phyloP scores from a whole-genome alignment of 805 yeast genomes.

The Lipomyces kockii region DNA sequence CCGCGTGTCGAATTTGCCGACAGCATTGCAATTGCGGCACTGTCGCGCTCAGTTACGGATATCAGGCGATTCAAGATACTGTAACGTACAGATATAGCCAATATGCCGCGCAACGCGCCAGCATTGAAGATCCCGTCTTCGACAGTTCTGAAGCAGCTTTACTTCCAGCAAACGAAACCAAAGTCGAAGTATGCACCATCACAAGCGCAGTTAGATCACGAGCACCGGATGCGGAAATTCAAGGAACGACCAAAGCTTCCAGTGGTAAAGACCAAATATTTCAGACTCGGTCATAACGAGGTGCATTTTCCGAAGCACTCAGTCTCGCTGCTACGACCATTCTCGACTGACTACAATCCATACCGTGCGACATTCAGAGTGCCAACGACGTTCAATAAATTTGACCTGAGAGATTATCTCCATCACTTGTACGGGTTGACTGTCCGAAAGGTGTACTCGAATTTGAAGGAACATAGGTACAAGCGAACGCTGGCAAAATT shows the following conservation, averaged over 20 bases:
- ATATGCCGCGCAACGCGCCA: constrained; percentile 17
- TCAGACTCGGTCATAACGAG: constrained; percentile 75
- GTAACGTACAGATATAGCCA: not conserved
- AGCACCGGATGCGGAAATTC: constrained; percentile 15
- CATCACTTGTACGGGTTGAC: constrained; percentile 88
- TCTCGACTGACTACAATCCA: constrained; percentile 52
- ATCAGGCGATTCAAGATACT: not conserved
- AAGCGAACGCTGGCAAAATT: constrained; percentile 74
- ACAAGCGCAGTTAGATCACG: constrained; percentile 21
- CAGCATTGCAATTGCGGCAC: not conserved
- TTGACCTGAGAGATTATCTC: constrained; percentile 91
- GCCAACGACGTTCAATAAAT: constrained; percentile 89
- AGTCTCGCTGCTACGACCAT: constrained; percentile 78
- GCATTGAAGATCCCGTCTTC: constrained; percentile 24
- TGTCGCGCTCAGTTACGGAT: not conserved
- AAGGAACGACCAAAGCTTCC: constrained; percentile 17
- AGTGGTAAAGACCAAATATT: constrained; percentile 48
- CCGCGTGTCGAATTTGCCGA: not conserved
- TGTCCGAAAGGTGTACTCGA: constrained; percentile 70
- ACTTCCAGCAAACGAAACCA: constrained; percentile 25
- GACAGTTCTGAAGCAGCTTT: constrained; percentile 25
- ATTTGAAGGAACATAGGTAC: constrained; percentile 63
- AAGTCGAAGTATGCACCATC: constrained; percentile 22
- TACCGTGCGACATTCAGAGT: constrained; percentile 96
- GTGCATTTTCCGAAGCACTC: constrained; percentile 86